Evolutionary conservation across 495 filamentous ascomycete species (phyloP), one percentile per base, ranked within the genome.

Genomic region (Penicillium taxi): DNA sequence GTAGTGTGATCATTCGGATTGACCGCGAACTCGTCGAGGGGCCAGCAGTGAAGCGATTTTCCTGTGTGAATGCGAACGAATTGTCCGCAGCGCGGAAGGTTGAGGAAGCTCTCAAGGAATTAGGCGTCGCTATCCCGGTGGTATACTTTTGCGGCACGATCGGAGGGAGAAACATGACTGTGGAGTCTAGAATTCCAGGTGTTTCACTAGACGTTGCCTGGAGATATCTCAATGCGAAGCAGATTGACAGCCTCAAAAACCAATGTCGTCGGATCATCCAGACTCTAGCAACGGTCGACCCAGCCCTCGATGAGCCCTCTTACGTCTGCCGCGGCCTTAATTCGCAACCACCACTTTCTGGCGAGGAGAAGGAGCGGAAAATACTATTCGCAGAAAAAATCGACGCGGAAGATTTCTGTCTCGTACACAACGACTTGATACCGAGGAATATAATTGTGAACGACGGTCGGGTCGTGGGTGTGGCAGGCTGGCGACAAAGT

Each of bases 41-140:
- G 27, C 24, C 37, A 20, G 44, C 55, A 5, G 44, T 51, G 14
- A 56, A 61, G 27, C 46, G 42, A 43, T 66, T 58, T 39, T 58
- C 80, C 63, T 59, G 73, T 70, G 15, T 78, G 64, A 57, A 88
- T 80, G 82, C 61, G 20, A 69, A 69, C 36, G 64, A 66, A 36
- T 24, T 62, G 8, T 56, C 44, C 9, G 52, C 64, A 2, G 55
- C 64, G 18, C 58, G 54, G 21, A 69, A 69, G 27, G 61, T 53
- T 6, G 61, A 69, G 29, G 52, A 60, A 9, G 20, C 42, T 1
- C 50, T 69, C 9, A 55, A 40, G 28, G 53, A 57, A 14, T 32
- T 65, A 13, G 50, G 52, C 1, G 52, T 66, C 27, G 44, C 56
- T 0, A 61, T 69, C n/a, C 64, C 64, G 2, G 47, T 59, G 13